Conservation (phyloP, 2,329 filamentous ascomycete genomes). For the Xylariaceae sp. region DNA sequence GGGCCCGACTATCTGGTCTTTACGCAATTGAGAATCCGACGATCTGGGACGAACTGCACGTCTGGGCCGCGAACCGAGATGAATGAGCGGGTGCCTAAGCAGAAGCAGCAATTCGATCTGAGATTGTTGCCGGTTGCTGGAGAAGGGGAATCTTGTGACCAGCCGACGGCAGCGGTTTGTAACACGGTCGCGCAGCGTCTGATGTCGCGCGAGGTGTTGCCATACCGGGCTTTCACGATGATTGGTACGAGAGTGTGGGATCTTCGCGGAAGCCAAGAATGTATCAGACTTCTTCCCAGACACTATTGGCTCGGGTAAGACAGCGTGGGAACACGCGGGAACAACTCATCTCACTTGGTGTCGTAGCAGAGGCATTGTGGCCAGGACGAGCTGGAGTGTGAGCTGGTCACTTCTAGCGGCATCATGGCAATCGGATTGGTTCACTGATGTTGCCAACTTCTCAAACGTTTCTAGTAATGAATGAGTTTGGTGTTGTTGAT, state of each 20-base stretch:
- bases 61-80: not conserved
- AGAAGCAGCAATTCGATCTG: not conserved
- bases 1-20: not conserved
- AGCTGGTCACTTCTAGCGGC: not conserved
- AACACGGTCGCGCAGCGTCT: not conserved
- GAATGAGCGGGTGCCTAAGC: too few species aligned
- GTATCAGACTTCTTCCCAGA: not conserved
- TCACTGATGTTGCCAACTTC: not conserved
- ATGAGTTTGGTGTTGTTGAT: too few species aligned
- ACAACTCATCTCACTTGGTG: not conserved
- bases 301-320: conserved; percentile 1
- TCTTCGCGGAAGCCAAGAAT: not conserved
- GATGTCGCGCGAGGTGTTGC: not conserved
- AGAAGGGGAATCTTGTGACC: not conserved
- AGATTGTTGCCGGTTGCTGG: not conserved
- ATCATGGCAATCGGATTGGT: not conserved
- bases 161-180: not conserved
- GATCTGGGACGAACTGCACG: not conserved
- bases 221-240: not conserved
- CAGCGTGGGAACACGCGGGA: not conserved
- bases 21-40: not conserved
- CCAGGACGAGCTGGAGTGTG: too few species aligned
- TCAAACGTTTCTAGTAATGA: too few species aligned
- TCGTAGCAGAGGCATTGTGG: not conserved
- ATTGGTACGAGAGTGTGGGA: not conserved